Conservation (phyloP, 2,329 filamentous ascomycete genomes). For the Intubia oerlemansii region DNA sequence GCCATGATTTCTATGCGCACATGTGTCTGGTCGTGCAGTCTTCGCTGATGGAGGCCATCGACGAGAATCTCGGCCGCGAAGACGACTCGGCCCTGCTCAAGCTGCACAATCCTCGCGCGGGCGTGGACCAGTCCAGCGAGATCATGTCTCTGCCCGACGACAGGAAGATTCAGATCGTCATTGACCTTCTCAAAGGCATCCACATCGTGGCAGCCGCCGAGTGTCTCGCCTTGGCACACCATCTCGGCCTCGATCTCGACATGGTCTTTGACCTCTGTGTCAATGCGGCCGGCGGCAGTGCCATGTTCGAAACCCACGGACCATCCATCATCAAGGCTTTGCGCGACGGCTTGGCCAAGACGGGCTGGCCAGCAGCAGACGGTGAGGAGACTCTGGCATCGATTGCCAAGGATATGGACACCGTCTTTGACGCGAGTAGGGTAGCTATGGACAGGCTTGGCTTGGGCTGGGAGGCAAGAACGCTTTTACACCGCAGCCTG, state of each 20-base stretch:
- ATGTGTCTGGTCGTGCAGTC: constrained; percentile 43
- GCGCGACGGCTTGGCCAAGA: constrained; percentile 9
- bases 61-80: constrained; percentile 28
- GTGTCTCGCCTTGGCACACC: constrained; percentile 19
- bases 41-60: constrained; percentile 36
- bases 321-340: constrained; percentile 17
- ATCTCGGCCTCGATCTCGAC: constrained; percentile 20
- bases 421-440: constrained; percentile 19
- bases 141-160: too few species aligned
- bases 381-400: constrained; percentile 11
- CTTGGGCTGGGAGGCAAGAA: too few species aligned
- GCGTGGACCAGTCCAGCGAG: neutral
- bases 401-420: constrained; percentile 14
- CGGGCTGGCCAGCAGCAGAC: constrained; percentile 7
- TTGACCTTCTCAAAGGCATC: constrained; percentile 20
- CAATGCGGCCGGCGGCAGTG: constrained; percentile 22
- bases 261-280: constrained; percentile 23
- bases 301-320: constrained; percentile 16
- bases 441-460: too few species aligned
- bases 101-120: constrained; percentile 7
- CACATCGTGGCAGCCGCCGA: constrained; percentile 22
- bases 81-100: constrained; percentile 22
- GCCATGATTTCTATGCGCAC: constrained; percentile 33
- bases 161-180: constrained; percentile 12
- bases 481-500: too few species aligned